Evolutionary conservation across 2,329 filamentous ascomycete genomes (phyloP), one percentile per base, ranked within the genome.

Genomic region (Venturia aucupariae): DNA sequence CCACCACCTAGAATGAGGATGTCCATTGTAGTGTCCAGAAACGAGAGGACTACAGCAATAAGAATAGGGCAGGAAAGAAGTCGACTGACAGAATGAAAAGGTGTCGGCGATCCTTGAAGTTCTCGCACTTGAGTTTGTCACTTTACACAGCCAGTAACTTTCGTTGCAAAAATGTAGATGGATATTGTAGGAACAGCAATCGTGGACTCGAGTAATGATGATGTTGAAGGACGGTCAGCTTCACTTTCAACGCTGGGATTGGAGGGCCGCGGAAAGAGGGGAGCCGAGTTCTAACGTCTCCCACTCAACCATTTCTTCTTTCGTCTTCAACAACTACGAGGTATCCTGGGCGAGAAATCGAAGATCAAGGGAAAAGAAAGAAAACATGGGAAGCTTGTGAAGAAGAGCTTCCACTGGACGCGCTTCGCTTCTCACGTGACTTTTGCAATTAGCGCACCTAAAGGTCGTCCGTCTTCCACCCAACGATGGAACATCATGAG

Each of bases 1-100:
- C 71, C 71, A 17, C 69, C 71, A 17, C 70, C 71, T 11, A 72
- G 67, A 62, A 72, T 70, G 39, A 69, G 66, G 35, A 68, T 66
- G 27, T 68, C 70, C 68, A 41, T 62, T 22, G 10, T 24, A 6
- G 27, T 27, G 30, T 8, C 17, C 4, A 41, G 39, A 41, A 35
- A 32, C 3, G 17, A 35, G 6, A 35, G 30, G 15, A 57, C 10
- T 30, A 3, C 22, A 11, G 46, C 22, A 22, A 27, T 10, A 27
- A 1, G 22, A 15, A 27, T 7, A 15, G 27, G 46, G 22, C 22
- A 13, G 24, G 46, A 17, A 15, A 27, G 46, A 15, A 35, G 15
- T 35, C 19, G 48, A 57, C 15, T 35, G 7, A 27, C 7, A 48
- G 44, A 48, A 24, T n/a, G 22, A 51, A 22, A 51, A 27, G 6